Conservation (phyloP, 331 rosid genomes). For the Telfairia occidentalis region DNA sequence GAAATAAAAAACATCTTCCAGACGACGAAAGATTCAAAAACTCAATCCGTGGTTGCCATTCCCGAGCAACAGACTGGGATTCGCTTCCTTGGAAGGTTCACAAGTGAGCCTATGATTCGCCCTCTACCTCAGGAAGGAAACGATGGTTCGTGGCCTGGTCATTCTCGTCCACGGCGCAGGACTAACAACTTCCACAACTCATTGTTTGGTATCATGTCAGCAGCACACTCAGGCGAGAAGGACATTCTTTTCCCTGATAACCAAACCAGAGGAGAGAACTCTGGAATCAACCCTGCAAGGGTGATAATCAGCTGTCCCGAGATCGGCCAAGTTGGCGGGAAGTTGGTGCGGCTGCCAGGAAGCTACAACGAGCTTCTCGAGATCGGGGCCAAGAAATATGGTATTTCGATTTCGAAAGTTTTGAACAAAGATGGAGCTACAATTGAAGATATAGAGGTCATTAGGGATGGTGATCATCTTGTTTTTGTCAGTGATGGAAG, state of each 20-base stretch:
- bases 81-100: conserved; percentile 60
- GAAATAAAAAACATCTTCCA: conserved; percentile 55
- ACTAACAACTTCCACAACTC: conserved; percentile 61
- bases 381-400: conserved; percentile 58
- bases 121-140: conserved; percentile 29
- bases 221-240: conserved; percentile 47
- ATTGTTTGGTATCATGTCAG: conserved; percentile 74
- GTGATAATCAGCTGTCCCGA: conserved; percentile 68
- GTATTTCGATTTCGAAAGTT: conserved; percentile 29
- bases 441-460: conserved; percentile 59
- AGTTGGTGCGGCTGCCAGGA: conserved; percentile 61
- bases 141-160: conserved; percentile 27
- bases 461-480: conserved; percentile 86
- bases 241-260: conserved; percentile 21
- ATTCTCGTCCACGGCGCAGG: conserved; percentile 51
- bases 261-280: conserved; percentile 8
- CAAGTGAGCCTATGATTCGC: conserved; percentile 62
- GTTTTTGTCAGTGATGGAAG: conserved; percentile 27
- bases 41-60: conserved; percentile 23
- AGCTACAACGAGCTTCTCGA: conserved; percentile 52
- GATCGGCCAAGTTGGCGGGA: conserved; percentile 46
- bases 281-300: conserved; percentile 25
- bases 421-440: conserved; percentile 55
- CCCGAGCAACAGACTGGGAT: conserved; percentile 26
- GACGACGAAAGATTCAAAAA: conserved; percentile 22